Evolutionary conservation across 1,284 basidiomycete species (phyloP).

Genomic region (Rhodotorula sp.): DNA sequence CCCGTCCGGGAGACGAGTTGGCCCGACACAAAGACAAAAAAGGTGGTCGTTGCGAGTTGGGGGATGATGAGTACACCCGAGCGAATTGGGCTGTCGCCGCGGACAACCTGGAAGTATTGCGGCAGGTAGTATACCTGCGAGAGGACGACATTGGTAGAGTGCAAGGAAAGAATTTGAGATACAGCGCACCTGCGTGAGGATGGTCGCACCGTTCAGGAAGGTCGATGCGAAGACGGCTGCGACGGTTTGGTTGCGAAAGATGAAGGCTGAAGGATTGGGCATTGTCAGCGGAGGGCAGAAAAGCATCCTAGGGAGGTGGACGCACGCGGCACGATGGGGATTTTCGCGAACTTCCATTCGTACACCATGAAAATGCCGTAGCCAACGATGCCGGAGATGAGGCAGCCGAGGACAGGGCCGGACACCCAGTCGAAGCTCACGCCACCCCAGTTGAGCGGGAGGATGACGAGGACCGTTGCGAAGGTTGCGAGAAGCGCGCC

Average conservation of each 20-base stretch:
- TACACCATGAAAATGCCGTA: constrained; percentile 65
- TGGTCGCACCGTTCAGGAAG: constrained; percentile 55
- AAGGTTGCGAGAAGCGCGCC: constrained; percentile 63
- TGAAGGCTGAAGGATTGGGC: constrained; percentile 59
- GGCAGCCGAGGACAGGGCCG: constrained; percentile 42
- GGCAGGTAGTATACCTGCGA: constrained; percentile 59
- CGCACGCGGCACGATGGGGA: constrained; percentile 57
- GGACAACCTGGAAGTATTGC: constrained; percentile 55
- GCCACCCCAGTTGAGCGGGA: constrained; percentile 69
- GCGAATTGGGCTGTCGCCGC: constrained; percentile 65
- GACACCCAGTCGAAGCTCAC: constrained; percentile 51
- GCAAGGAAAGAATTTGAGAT: not conserved
- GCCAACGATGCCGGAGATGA: constrained; percentile 16
- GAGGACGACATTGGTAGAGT: constrained; percentile 36
- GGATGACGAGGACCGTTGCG: constrained; percentile 63
- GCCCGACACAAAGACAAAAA: constrained; percentile 55
- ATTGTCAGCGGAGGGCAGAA: not conserved
- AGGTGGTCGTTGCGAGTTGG: constrained; percentile 57
- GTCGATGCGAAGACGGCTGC: constrained; percentile 67
- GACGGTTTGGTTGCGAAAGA: constrained; percentile 71
- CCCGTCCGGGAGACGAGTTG: constrained; percentile 42
- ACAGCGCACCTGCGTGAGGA: not conserved
- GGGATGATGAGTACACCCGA: constrained; percentile 67
- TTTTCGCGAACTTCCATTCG: constrained; percentile 68
- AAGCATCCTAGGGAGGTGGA: not conserved